Evolutionary conservation across 495 filamentous ascomycete species (phyloP), one percentile per base, ranked within the genome.

Genomic region (Penicillium egyptiacum): DNA sequence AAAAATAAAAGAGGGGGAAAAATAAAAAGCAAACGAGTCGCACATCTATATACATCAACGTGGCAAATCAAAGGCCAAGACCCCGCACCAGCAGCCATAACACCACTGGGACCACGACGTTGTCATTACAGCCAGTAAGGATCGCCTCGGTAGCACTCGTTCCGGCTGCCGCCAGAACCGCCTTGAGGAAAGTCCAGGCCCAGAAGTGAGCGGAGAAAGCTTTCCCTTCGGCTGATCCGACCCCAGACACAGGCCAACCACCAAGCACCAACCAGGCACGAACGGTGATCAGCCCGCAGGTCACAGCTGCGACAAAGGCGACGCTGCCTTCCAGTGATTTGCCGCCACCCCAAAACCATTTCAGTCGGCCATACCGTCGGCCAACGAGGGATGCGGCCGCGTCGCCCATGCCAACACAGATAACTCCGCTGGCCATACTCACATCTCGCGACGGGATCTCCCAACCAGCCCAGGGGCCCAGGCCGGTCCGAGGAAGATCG

Each of bases 311-410:
- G 7, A 85, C 86, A 72, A 99, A 98, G 16, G 94, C 94, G 23
- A 86, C 59, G 61, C 89, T 94, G 23, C 94, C 94, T 71, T 98
- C 92, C 2, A 98, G 75, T 50, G 91, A 96, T 74, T 98, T 99
- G 4, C 92, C 94, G 14, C 94, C 94, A 26, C 89, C 88, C 94
- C 94, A 99, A 44, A 92, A 82, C 94, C 94, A 99, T 79, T 96
- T 96, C 12, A 82, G 80, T 20, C 83, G 83, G 16, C 94, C 95
- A 69, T 85, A 93, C 10, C 93, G 81, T n/a, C 95, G 78, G 5
- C 94, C 95, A 26, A 97, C 83, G 2, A 99, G 76, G 4, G 88
- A 93, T n/a, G 94, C 94, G 1, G 93, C 94, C 0, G 94, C 92
- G 70, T 99, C 94, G 14, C 94, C 94, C 71, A 98, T 83, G 3